These are phyloP conservation scores for Rostrohypoxylon terebratum DNA, from an alignment of 495 filamentous ascomycete species.

Conservation along the genomic window DNA sequence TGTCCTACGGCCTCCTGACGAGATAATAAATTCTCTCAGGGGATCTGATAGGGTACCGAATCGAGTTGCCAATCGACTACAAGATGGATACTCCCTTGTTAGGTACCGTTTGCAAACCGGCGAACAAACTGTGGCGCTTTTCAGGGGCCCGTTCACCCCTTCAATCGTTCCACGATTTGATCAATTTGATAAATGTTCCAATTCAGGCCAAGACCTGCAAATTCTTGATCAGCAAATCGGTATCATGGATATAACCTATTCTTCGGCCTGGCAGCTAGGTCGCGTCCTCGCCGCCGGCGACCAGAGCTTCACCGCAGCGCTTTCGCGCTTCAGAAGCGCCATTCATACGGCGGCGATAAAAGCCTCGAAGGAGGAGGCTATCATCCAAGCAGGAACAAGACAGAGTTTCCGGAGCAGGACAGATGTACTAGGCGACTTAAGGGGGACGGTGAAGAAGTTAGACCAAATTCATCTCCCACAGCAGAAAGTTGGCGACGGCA, in stretches of 20 bases:
- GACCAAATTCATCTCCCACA: background rate
- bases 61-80: slow-evolving; percentile 40
- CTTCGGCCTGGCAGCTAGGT: slow-evolving; percentile 62
- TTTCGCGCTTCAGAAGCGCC: background rate
- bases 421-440: background rate
- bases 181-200: slow-evolving; percentile 48
- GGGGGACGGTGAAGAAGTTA: background rate
- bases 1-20: slow-evolving; percentile 12
- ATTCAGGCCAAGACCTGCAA: slow-evolving; percentile 52
- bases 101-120: slow-evolving; percentile 54
- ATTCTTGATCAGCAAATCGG: slow-evolving; percentile 58
- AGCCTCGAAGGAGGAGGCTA: background rate
- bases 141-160: slow-evolving; percentile 58
- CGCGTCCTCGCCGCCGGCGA: slow-evolving; percentile 47
- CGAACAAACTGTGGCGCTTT: slow-evolving; percentile 55
- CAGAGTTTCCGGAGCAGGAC: background rate
- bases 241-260: slow-evolving; percentile 64
- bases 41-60: background rate
- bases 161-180: background rate
- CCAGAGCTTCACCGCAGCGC: background rate
- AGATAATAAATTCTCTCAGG: background rate
- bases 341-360: slow-evolving; percentile 13
- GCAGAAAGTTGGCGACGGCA: background rate
- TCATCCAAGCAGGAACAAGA: background rate
- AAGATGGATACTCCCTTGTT: slow-evolving; percentile 56